Evolutionary conservation across 1,284 basidiomycete species (phyloP), one percentile per base, ranked within the genome.

Genomic region (Lentinula novae-zelandiae): DNA sequence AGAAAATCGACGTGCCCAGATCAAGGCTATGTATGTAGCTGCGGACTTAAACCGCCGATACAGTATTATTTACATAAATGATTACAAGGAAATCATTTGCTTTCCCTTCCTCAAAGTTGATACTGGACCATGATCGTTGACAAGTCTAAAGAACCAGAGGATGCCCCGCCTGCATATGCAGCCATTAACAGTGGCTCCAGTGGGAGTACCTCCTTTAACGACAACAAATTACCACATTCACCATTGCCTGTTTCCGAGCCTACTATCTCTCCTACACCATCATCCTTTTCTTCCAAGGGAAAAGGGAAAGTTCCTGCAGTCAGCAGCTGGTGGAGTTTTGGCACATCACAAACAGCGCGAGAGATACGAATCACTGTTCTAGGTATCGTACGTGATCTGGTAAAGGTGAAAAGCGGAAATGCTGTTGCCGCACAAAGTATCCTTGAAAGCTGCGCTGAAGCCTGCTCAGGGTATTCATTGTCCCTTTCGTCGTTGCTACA

Each of bases 401-500:
- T 84, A 27, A 60, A 55, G n/a, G 49, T 64, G 67, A 48, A 51
- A 42, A 15, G 57, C 65, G 1, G 63, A 3, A 67, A 69, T n/a
- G 57, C 67, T 39, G 56, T 62, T 33, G 61, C 68, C 50, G 64
- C 72, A 31, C 55, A 68, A 38, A 72, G 73, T 38, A 73, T 83
- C 13, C 72, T 85, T 27, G 69, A 75, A 36, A 78, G 76, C 55
- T 85, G 83, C 65, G 69, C 71, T 17, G 76, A 77, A 31, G 78
- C 78, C 0, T 84, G 82, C 64, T 65, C 64, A 15, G 65, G 72
- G 0, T 75, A 77, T 33, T 67, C 66, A 27, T 61, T 84, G 15
- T 71, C 77, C 15, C 70, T 83, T 34, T 70, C 82, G 0, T 63
- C 73, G 0, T 69, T 89, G 38, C 70, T 89, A 7, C 87, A 89